Conservation (phyloP, 2,329 filamentous ascomycete genomes). For the Onygenales sp. region DNA sequence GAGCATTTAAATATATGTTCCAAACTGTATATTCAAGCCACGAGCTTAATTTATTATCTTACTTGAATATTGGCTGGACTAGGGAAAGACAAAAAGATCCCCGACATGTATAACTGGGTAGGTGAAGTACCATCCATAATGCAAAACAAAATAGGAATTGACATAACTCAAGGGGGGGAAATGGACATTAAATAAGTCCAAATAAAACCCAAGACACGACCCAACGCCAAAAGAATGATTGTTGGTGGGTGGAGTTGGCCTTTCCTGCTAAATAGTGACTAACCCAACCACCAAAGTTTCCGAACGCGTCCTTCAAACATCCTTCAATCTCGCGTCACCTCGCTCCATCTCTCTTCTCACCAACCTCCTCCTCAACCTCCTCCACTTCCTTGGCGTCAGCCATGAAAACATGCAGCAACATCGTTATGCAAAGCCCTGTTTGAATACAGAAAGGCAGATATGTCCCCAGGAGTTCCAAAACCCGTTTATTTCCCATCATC, state of each 20-base stretch:
- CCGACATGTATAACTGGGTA: no score
- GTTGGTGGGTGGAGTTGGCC: not conserved
- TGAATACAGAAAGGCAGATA: not conserved
- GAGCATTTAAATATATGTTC: no score
- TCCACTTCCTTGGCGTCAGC: not conserved
- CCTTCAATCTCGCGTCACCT: not conserved
- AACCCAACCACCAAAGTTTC: not conserved
- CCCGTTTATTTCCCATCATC: not conserved
- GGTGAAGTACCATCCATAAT: no score
- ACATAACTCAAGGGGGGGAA: no score
- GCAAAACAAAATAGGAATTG: no score
- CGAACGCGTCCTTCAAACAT: not conserved
- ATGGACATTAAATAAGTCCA: no score
- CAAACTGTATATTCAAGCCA: no score
- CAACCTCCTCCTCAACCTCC: not conserved
- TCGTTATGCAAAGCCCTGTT: not conserved
- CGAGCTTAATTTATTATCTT: no score
- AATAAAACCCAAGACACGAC: no score
- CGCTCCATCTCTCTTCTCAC: not conserved
- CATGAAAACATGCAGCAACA: not conserved
- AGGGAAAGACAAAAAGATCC: no score
- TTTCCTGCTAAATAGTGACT: not conserved
- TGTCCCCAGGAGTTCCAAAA: not conserved
- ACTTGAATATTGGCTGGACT: no score
- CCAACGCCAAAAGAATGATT: no score